A percentile compares a stretch with the other conserved stretches of the same genome.
Evolutionary conservation across 1,139 yeast genomes (phyloP).

Genomic region (Candida sanyaensis): DNA sequence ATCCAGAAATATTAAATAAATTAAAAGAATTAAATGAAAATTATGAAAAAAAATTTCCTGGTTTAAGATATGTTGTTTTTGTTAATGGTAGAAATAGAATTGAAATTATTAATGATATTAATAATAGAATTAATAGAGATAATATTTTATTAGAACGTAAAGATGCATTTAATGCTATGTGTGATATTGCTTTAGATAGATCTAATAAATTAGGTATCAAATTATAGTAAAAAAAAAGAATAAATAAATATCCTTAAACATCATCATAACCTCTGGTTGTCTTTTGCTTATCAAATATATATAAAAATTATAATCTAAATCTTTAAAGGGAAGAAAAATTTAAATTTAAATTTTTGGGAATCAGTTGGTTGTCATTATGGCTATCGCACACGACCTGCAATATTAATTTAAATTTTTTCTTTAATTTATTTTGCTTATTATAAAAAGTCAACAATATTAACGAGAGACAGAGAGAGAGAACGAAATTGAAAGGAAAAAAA

Average conservation of each 20-base stretch:
- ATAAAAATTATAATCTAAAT: no score
- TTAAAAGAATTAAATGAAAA: slow-evolving; percentile 55
- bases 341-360: no score
- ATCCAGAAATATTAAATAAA: slow-evolving; percentile 46
- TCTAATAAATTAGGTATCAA: slow-evolving; percentile 47
- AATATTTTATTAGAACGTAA: slow-evolving; percentile 55
- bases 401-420: no score
- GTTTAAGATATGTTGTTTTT: slow-evolving; percentile 85
- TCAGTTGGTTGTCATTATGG: background rate
- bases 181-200: slow-evolving; percentile 85
- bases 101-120: slow-evolving; percentile 69
- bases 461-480: no score
- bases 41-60: slow-evolving; percentile 76
- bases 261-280: no score
- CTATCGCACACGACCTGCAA: background rate
- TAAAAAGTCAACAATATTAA: no score
- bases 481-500: no score
- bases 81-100: slow-evolving; percentile 79
- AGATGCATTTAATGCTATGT: slow-evolving; percentile 82
- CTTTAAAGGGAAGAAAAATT: no score
- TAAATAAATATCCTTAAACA: background rate
- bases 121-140: slow-evolving; percentile 53
- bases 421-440: no score
- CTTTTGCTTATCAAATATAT: no score
- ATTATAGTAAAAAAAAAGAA: slow-evolving; percentile 21